Evolutionary conservation across 2,329 filamentous ascomycete genomes (phyloP).

Genomic region (Colletotrichum musae): DNA sequence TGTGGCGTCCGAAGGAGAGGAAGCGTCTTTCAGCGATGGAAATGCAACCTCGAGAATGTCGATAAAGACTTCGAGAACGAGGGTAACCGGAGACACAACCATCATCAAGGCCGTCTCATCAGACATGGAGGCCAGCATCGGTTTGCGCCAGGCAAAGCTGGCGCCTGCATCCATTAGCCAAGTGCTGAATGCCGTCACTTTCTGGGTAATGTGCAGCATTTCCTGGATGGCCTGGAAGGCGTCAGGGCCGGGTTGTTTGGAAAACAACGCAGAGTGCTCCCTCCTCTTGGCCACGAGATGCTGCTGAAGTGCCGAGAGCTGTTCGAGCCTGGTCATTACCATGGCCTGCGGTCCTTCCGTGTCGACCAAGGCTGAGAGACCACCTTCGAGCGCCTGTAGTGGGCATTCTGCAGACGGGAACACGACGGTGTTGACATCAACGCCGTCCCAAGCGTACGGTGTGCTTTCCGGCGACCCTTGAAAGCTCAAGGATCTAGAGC

Average conservation of each 20-base stretch:
- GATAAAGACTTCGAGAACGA: constrained; percentile 27
- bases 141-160: constrained; percentile 25
- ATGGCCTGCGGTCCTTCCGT: constrained; percentile 1
- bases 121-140: constrained; percentile 26
- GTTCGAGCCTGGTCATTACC: constrained; percentile 18
- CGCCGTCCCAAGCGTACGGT: not conserved
- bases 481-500: not conserved
- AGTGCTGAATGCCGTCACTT: constrained; percentile 12
- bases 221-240: constrained; percentile 21
- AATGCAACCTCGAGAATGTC: constrained; percentile 25
- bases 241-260: not conserved
- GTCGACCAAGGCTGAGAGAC: constrained; percentile 1
- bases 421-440: not conserved
- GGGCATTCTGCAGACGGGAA: constrained; percentile 1
- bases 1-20: not conserved
- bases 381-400: not conserved
- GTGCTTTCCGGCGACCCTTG: not conserved
- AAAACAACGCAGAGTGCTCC: not conserved
- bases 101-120: constrained; percentile 33
- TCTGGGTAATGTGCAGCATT: constrained; percentile 23
- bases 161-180: constrained; percentile 21
- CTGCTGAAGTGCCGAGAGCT: constrained; percentile 13
- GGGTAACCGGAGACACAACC: constrained; percentile 22
- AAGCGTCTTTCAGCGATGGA: not conserved
- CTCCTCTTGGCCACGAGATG: constrained; percentile 27